A percentile compares a stretch with the other conserved stretches of the same genome.
These are phyloP conservation scores for Solanum pinnatisectum DNA, from an alignment of 257 asterid species.

Conservation along the genomic window DNA sequence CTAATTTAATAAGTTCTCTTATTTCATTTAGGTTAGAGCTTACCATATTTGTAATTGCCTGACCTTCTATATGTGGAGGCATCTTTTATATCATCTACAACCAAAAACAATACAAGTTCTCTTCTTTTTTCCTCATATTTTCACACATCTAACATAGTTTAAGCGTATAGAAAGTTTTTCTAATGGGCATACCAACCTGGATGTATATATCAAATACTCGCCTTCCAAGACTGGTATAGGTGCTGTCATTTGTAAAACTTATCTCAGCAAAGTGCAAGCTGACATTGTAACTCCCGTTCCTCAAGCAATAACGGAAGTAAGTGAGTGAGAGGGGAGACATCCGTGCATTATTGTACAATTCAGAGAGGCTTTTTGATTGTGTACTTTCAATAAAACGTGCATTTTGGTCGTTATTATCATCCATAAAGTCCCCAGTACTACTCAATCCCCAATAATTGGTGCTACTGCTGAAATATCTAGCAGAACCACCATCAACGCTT, in stretches of 20 bases:
- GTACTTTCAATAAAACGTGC: slow-evolving; percentile 29
- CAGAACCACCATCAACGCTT: slow-evolving; percentile 43
- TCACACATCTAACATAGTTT: not conserved
- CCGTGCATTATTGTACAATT: slow-evolving; percentile 64
- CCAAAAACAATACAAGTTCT: not conserved
- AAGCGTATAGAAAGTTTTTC: not conserved
- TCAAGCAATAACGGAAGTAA: slow-evolving; percentile 75
- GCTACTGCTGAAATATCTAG: slow-evolving; percentile 27
- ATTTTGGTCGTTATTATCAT: slow-evolving; percentile 43
- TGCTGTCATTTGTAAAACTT: slow-evolving; percentile 44
- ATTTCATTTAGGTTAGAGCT: not conserved
- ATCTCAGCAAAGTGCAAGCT: slow-evolving; percentile 75
- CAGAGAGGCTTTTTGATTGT: slow-evolving; percentile 31
- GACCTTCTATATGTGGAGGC: not conserved
- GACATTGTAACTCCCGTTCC: slow-evolving; percentile 68
- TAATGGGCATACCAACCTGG: slow-evolving; percentile 40
- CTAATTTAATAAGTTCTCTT: not conserved
- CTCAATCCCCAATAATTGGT: slow-evolving; percentile 64
- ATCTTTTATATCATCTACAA: not conserved
- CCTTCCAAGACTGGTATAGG: slow-evolving; percentile 66
- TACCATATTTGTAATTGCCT: not conserved
- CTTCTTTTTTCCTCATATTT: not conserved
- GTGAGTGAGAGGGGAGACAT: slow-evolving; percentile 70
- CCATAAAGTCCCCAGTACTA: slow-evolving; percentile 87
- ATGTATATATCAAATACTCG: slow-evolving; percentile 65